Evolutionary conservation across 2,329 filamentous ascomycete genomes (phyloP).

Genomic region (Aspergillus pseudoterreus): DNA sequence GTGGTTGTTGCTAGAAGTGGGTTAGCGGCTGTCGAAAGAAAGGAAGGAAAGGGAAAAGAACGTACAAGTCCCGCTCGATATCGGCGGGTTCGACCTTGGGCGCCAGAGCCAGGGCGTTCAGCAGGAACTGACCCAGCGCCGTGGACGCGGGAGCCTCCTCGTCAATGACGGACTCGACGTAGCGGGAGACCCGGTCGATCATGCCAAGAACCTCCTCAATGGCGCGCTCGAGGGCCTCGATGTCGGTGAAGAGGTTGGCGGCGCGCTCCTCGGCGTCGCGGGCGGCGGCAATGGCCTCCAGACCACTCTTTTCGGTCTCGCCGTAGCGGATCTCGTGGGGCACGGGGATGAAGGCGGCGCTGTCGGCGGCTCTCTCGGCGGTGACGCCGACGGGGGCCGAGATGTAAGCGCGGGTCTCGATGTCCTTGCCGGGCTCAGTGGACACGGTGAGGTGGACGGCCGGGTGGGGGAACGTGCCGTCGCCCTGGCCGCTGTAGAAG

Average conservation of each 20-base stretch:
- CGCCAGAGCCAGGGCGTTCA: conserved; percentile 87
- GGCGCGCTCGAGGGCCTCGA: conserved; percentile 81
- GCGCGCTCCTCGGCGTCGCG: conserved; percentile 73
- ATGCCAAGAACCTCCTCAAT: conserved; percentile 85
- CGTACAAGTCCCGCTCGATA: conserved; percentile 89
- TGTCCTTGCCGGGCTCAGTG: conserved; percentile 81
- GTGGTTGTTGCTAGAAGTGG: conserved; percentile 75
- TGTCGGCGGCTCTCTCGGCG: conserved; percentile 89
- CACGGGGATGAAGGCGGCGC: conserved; percentile 95
- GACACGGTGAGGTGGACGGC: conserved; percentile 94
- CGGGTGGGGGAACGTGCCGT: conserved; percentile 96
- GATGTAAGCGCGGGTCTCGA: conserved; percentile 92
- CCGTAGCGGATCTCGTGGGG: conserved; percentile 90
- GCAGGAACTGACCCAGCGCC: conserved; percentile 87
- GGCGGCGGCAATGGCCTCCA: conserved; percentile 80
- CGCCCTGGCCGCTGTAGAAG: conserved; percentile 96
- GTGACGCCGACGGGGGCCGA: conserved; percentile 92
- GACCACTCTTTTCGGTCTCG: conserved; percentile 69
- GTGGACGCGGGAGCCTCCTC: conserved; percentile 86
- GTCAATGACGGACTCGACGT: conserved; percentile 85
- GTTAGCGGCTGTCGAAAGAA: conserved; percentile 7
- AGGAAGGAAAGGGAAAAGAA: conserved; percentile 17
- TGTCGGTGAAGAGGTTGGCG: conserved; percentile 74
- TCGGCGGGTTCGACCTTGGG: conserved; percentile 89
- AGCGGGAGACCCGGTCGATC: conserved; percentile 85